Conservation (phyloP, 1,139 yeast species). For the Hyphopichia burtonii region DNA sequence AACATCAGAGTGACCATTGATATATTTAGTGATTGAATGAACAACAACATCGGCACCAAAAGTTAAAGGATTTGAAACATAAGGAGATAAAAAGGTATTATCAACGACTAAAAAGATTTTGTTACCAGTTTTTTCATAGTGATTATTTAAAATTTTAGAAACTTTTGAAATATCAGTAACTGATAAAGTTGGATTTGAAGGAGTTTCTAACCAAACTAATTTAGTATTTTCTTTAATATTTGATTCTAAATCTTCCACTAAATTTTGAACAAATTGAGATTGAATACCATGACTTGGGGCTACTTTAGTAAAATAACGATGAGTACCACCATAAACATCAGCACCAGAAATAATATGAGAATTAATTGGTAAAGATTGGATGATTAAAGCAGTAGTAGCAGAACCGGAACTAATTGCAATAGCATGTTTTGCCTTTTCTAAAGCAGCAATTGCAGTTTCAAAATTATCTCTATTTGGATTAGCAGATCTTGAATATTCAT, state of each 20-base stretch:
- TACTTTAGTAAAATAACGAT: constrained; percentile 85
- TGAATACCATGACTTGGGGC: constrained; percentile 78
- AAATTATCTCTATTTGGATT: constrained; percentile 88
- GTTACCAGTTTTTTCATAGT: constrained; percentile 46
- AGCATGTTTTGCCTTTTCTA: constrained; percentile 76
- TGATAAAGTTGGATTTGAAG: constrained; percentile 82
- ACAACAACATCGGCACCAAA: constrained; percentile 87
- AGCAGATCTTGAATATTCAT: constrained; percentile 84
- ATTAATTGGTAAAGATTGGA: constrained; percentile 72
- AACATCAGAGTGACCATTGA: constrained; percentile 91
- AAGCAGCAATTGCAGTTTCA: constrained; percentile 76
- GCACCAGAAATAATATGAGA: constrained; percentile 79
- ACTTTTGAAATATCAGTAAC: constrained; percentile 71
- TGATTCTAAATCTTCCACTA: constrained; percentile 56
- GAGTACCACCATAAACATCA: constrained; percentile 93
- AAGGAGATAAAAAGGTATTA: constrained; percentile 93
- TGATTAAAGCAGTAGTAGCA: constrained; percentile 77
- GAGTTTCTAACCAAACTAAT: constrained; percentile 87
- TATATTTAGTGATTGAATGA: constrained; percentile 88
- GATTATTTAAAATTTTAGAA: constrained; percentile 47
- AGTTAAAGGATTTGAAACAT: constrained; percentile 78
- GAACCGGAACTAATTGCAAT: constrained; percentile 84
- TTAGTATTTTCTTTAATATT: constrained; percentile 62
- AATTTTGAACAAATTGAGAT: constrained; percentile 65
- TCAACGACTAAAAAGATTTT: constrained; percentile 73